Conservation (phyloP, 1,284 basidiomycete genomes). For the Rhodotorula sp. region DNA sequence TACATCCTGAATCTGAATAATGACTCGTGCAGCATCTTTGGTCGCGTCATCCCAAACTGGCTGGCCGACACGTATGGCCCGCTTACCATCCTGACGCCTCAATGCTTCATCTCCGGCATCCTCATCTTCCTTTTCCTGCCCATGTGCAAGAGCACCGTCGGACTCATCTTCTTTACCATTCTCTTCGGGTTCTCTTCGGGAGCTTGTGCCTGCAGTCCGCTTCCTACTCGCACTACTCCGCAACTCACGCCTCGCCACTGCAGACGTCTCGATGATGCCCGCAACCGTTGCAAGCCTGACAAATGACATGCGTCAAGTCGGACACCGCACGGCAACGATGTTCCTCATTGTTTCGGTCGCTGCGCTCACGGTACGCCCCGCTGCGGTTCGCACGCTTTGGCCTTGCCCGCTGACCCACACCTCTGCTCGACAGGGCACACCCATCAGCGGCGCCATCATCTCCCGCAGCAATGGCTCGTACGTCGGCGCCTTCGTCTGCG, state of each 20-base stretch:
- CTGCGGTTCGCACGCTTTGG: neutral
- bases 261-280: conserved; percentile 38
- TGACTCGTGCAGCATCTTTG: conserved; percentile 26
- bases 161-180: conserved; percentile 47
- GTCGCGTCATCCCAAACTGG: conserved; percentile 31
- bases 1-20: too few species aligned
- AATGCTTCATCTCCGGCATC: conserved; percentile 36
- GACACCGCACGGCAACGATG: conserved; percentile 40
- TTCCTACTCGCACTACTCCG: too few species aligned
- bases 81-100: conserved; percentile 41
- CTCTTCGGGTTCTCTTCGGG: conserved; percentile 48
- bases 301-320: conserved; percentile 33
- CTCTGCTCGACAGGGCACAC: conserved; percentile 42
- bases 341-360: conserved; percentile 46
- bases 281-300: conserved; percentile 29
- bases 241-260: neutral
- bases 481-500: conserved; percentile 42
- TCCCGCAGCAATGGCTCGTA: conserved; percentile 42
- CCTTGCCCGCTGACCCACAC: neutral
- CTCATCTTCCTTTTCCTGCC: conserved; percentile 41
- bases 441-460: conserved; percentile 50
- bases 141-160: conserved; percentile 33
- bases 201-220: conserved; percentile 10
- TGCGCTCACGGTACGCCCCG: conserved; percentile 39
- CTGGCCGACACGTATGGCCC: conserved; percentile 45